Conservation (phyloP, 78 protist species). For the Planoprotostelium fungivorum region DNA sequence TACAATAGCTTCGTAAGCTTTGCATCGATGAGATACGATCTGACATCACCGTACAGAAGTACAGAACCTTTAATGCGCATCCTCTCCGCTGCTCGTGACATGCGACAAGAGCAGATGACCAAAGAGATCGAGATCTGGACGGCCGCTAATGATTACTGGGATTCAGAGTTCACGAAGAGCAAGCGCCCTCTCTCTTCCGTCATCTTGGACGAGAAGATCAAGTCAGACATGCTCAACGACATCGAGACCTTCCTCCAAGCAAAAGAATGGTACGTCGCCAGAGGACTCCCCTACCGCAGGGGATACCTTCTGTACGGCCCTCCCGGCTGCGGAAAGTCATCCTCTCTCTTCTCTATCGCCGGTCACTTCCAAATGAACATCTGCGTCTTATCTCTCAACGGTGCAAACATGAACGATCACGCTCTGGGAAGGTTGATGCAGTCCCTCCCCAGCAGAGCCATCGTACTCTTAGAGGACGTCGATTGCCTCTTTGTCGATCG, state of each 20-base stretch:
- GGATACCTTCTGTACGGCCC: constrained; percentile 83
- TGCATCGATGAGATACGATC: too few species aligned
- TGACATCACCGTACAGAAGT: not conserved
- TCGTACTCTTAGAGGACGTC: not conserved
- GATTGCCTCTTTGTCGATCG: not conserved
- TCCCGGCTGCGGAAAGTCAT: constrained; percentile 76
- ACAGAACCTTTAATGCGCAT: not conserved
- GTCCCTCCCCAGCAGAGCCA: not conserved
- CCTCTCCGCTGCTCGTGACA: not conserved
- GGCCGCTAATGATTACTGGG: not conserved
- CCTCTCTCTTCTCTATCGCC: not conserved
- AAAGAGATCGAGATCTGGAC: not conserved
- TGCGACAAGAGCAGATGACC: not conserved
- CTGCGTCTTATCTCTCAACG: not conserved
- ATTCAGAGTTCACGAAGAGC: not conserved
- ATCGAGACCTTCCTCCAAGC: not conserved
- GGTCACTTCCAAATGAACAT: not conserved
- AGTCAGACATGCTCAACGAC: constrained; percentile 4
- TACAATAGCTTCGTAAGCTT: too few species aligned
- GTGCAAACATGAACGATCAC: not conserved
- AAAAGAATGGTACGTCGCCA: constrained; percentile 16
- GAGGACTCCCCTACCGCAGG: constrained; percentile 78
- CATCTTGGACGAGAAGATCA: not conserved
- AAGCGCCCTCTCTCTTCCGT: not conserved
- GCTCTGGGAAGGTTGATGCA: not conserved